Evolutionary conservation across 1,284 basidiomycete species (phyloP).

Genomic region (Pyrrhoderma lamaoense): DNA sequence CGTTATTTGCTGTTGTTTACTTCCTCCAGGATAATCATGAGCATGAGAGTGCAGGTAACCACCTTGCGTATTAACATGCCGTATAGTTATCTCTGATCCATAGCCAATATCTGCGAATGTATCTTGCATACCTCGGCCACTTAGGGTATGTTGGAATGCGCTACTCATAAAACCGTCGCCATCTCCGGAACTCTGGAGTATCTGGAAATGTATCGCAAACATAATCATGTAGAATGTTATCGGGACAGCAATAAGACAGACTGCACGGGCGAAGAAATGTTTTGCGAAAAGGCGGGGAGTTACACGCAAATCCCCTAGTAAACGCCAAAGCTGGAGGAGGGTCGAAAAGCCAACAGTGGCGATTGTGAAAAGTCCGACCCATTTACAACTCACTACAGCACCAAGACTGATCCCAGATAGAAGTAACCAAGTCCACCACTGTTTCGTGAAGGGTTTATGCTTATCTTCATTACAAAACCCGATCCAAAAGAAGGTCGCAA

Average conservation of each 20-base stretch:
- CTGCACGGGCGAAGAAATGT: slow-evolving; percentile 84
- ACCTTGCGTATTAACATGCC: slow-evolving; percentile 94
- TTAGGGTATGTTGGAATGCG: slow-evolving; percentile 93
- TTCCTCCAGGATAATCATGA: slow-evolving; percentile 83
- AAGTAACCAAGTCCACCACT: slow-evolving; percentile 93
- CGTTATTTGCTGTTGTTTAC: slow-evolving; percentile 94
- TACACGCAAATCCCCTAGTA: slow-evolving; percentile 84
- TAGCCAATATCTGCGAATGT: slow-evolving; percentile 90
- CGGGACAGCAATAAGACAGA: slow-evolving; percentile 86
- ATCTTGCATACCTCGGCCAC: slow-evolving; percentile 87
- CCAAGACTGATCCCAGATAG: slow-evolving; percentile 87
- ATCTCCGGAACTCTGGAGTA: slow-evolving; percentile 86
- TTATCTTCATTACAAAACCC: slow-evolving; percentile 90
- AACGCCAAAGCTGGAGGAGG: slow-evolving; percentile 81
- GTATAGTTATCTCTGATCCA: slow-evolving; percentile 79
- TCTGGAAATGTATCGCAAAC: slow-evolving; percentile 91
- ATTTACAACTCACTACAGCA: slow-evolving; percentile 91
- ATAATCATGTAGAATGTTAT: slow-evolving; percentile 88
- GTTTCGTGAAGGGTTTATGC: slow-evolving; percentile 68
- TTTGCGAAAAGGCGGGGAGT: slow-evolving; percentile 67
- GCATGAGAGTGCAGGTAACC: slow-evolving; percentile 96
- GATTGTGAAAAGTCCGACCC: slow-evolving; percentile 99
- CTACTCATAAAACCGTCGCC: slow-evolving; percentile 99
- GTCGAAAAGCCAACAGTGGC: slow-evolving; percentile 88
- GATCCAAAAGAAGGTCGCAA: slow-evolving; percentile 83